Evolutionary conservation across 371 early-diverging fungal species (phyloP), one percentile per base, ranked within the genome.

Genomic region (Massospora cicadina): DNA sequence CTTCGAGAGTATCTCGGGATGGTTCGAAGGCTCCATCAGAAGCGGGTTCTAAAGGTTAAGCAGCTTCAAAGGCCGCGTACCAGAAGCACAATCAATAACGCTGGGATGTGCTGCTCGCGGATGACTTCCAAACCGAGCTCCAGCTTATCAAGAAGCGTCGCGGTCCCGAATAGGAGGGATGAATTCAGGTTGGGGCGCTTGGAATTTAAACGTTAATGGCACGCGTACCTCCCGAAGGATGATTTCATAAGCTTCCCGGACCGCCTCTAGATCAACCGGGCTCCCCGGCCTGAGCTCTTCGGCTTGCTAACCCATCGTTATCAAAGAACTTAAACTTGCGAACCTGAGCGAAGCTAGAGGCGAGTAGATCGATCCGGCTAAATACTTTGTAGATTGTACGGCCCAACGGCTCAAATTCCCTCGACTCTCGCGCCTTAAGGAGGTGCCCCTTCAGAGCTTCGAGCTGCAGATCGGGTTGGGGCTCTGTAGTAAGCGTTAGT

Each of bases 101-200:
- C 27, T 24, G 57, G 68, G 33, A 10, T 62, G 66, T 26, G 67
- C 65, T 2, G 60, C 56, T 23, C 65, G 58, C 25, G 63, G n/a
- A 3, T 54, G 63, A 64, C 66, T 64, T 28, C 66, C 65, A 24
- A 58, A 62, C 69, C 67, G 65, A 43, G 68, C 68, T 30, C 67
- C n/a, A 53, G 69, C 69, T 62, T 66, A 28, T 59, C 69, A 0
- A 70, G 68, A 13, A 68, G 69, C 0, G 68, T 55, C 0, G 70
- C 68, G 0, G 71, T 71, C 25, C 68, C 70, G 0, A 69, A 66
- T 33, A 70, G 69, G 0, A 69, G 26, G 31, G 60, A 26, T 3
- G 31, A 27, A 59, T 23, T 57, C 58, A 57, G 10, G 12, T 57
- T 57, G 23, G 58, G 58, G 26, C 58, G 26, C 58, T 57, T 23